Evolutionary conservation across 331 rosid genomes (phyloP).

Genomic region (Acacia concinna): DNA sequence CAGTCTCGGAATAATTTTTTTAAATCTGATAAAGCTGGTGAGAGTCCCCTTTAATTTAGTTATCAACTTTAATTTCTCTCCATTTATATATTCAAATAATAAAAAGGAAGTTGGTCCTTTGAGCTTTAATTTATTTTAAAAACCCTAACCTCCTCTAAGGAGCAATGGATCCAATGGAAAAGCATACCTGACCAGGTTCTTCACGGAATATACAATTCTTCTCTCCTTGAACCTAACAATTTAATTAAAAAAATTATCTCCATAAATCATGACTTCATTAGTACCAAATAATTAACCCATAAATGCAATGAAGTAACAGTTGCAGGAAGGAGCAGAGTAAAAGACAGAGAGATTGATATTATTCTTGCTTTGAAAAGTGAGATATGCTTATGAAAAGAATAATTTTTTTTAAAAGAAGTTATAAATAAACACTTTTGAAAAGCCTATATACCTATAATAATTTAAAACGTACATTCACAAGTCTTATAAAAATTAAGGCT

Average conservation of each 20-base stretch:
- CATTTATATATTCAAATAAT: neutral
- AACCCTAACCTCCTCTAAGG: slow-evolving; percentile 25
- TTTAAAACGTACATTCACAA: no score
- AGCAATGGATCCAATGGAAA: slow-evolving; percentile 49
- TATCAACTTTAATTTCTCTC: neutral
- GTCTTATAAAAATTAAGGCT: no score
- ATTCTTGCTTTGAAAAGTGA: slow-evolving; percentile 44
- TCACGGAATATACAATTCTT: slow-evolving; percentile 88
- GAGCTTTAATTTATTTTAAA: slow-evolving; percentile 23
- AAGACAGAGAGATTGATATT: neutral
- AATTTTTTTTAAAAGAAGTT: neutral
- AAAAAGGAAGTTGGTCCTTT: slow-evolving; percentile 16
- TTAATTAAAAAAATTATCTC: slow-evolving; percentile 14
- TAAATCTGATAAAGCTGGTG: slow-evolving; percentile 41
- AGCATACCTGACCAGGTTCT: slow-evolving; percentile 93
- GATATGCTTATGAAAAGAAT: slow-evolving; percentile 9
- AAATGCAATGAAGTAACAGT: slow-evolving; percentile 25
- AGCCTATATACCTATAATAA: neutral
- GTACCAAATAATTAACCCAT: slow-evolving; percentile 36
- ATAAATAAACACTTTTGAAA: neutral
- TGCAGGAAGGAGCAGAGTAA: neutral
- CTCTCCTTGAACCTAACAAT: slow-evolving; percentile 80
- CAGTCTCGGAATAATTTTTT: neutral
- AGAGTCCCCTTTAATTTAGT: slow-evolving; percentile 30
- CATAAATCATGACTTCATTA: slow-evolving; percentile 49